Evolutionary conservation across 176 grass and related monocot genomes (phyloP).

Genomic region (Leersia perrieri): DNA sequence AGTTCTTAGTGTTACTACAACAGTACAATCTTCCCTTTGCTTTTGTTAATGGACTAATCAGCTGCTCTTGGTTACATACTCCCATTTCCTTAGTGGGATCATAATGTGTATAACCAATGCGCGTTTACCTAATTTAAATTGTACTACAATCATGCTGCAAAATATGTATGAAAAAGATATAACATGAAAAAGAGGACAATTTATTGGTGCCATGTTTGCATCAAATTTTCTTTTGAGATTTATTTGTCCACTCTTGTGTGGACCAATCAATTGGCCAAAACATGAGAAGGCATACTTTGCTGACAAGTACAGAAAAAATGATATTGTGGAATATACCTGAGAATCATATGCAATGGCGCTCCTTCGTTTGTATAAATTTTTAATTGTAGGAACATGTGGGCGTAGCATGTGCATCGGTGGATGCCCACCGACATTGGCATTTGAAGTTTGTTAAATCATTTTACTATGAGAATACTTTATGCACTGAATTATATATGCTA

Average conservation of each 20-base stretch:
- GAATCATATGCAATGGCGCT: conserved; percentile 11
- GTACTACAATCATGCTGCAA: background rate
- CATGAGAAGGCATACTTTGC: background rate
- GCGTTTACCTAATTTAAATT: background rate
- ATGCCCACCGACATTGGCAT: conserved; percentile 18
- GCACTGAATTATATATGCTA: background rate
- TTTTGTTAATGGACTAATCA: background rate
- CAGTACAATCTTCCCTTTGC: background rate
- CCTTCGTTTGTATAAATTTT: background rate
- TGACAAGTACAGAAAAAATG: background rate
- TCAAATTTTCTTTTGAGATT: conserved; percentile 1
- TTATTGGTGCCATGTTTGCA: background rate
- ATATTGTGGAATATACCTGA: conserved; percentile 7
- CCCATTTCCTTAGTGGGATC: background rate
- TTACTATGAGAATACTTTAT: background rate
- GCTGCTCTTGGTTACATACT: background rate
- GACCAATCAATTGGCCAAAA: conserved; percentile 17
- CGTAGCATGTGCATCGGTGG: conserved; percentile 1
- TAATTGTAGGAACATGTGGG: conserved; percentile 28
- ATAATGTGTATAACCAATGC: background rate
- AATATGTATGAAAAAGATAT: background rate
- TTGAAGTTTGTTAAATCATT: background rate
- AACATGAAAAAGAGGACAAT: background rate
- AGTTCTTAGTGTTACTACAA: background rate
- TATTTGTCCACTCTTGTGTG: conserved; percentile 11